phyloP scores from a whole-genome alignment of 2,329 filamentous ascomycete genomes.

The Trichoderma atroviride region DNA sequence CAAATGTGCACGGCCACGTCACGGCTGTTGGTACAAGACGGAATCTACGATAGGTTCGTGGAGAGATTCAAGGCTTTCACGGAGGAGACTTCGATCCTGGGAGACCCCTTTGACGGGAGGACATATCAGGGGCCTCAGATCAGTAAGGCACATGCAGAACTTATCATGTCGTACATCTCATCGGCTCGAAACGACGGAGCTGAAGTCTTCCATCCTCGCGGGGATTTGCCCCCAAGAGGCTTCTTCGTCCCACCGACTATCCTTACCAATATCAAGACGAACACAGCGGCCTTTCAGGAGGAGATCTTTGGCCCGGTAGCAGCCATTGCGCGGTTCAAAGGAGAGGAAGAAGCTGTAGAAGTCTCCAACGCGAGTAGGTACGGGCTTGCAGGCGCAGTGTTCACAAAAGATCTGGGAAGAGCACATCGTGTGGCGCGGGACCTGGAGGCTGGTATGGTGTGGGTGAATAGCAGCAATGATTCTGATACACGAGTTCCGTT shows the following conservation, averaged over 20 bases:
- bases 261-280: conserved; percentile 33
- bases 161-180: conserved; percentile 67
- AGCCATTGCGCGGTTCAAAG: conserved; percentile 33
- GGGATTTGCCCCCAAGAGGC: conserved; percentile 30
- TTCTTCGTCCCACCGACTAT: conserved; percentile 38
- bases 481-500: conserved; percentile 38
- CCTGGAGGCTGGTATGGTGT: conserved; percentile 56
- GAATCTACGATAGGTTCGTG: conserved; percentile 62
- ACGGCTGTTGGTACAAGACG: conserved; percentile 60
- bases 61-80: conserved; percentile 62
- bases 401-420: conserved; percentile 53
- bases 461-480: conserved; percentile 44
- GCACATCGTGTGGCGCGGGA: conserved; percentile 48
- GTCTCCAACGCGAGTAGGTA: conserved; percentile 50
- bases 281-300: conserved; percentile 35
- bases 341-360: conserved; percentile 37
- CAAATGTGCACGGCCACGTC: conserved; percentile 64
- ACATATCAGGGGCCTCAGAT: conserved; percentile 72
- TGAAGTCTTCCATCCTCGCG: conserved; percentile 43
- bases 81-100: conserved; percentile 58
- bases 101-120: conserved; percentile 63
- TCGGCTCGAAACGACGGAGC: conserved; percentile 65
- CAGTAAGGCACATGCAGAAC: conserved; percentile 64
- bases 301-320: conserved; percentile 41
- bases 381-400: conserved; percentile 58